Evolutionary conservation across 1,284 basidiomycete species (phyloP).

Genomic region (Cutaneotrichosporon arboriforme): DNA sequence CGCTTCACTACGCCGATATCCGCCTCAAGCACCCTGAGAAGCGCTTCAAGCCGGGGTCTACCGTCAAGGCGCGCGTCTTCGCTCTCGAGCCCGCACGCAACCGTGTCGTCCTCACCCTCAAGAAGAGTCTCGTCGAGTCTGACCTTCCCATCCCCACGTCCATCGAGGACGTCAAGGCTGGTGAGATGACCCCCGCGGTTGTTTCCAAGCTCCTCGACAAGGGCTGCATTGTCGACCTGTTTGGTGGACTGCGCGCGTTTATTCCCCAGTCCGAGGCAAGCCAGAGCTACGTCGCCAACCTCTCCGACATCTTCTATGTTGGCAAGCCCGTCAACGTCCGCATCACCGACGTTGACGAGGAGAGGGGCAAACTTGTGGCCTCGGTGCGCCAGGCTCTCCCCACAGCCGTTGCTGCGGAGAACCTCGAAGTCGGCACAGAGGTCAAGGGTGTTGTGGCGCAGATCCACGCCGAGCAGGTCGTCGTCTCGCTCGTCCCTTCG

Average conservation of each 20-base stretch:
- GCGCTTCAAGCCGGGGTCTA: slow-evolving; percentile 78
- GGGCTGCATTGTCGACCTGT: slow-evolving; percentile 78
- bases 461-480: slow-evolving; percentile 76
- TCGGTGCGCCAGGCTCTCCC: slow-evolving; percentile 79
- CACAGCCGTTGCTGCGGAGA: slow-evolving; percentile 58
- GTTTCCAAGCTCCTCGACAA: slow-evolving; percentile 76
- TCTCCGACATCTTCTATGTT: slow-evolving; percentile 64
- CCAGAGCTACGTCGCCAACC: slow-evolving; percentile 60
- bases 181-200: slow-evolving; percentile 73
- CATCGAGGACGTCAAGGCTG: slow-evolving; percentile 62
- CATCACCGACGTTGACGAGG: slow-evolving; percentile 65
- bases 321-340: slow-evolving; percentile 85
- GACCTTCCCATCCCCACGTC: slow-evolving; percentile 63
- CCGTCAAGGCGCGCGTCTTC: slow-evolving; percentile 79
- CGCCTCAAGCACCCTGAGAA: slow-evolving; percentile 83
- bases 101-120: slow-evolving; percentile 81
- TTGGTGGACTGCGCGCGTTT: slow-evolving; percentile 78
- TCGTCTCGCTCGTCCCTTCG: slow-evolving; percentile 66
- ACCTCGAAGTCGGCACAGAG: slow-evolving; percentile 68
- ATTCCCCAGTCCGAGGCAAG: slow-evolving; percentile 76
- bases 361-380: slow-evolving; percentile 65
- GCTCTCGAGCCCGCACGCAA: slow-evolving; percentile 75
- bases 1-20: slow-evolving; percentile 92
- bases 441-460: slow-evolving; percentile 67
- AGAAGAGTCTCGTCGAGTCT: slow-evolving; percentile 84